Evolutionary conservation across 1,284 basidiomycete genomes (phyloP).

Genomic region (Inonotus obliquus): DNA sequence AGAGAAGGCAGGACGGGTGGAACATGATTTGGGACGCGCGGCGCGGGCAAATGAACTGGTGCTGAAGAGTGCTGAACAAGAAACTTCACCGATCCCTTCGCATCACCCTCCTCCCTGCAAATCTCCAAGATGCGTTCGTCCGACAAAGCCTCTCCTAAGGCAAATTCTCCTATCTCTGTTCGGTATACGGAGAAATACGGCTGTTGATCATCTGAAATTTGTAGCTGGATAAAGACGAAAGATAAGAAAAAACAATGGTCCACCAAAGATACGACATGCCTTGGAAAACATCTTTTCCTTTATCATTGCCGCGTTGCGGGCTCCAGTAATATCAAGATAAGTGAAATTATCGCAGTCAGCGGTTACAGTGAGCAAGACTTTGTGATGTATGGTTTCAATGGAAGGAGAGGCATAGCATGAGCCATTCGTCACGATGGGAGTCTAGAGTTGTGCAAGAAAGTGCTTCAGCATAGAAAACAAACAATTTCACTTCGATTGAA

Average conservation of each 20-base stretch:
- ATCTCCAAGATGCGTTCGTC: conserved; percentile 67
- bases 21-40: conserved; percentile 24
- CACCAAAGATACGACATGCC: conserved; percentile 38
- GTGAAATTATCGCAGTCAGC: conserved; percentile 78
- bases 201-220: conserved; percentile 82
- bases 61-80: conserved; percentile 65
- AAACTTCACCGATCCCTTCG: conserved; percentile 75
- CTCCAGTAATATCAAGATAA: conserved; percentile 73
- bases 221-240: conserved; percentile 48
- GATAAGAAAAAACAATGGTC: conserved; percentile 14
- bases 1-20: conserved; percentile 44
- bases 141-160: conserved; percentile 64
- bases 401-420: conserved; percentile 19
- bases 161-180: conserved; percentile 77
- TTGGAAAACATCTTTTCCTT: conserved; percentile 83
- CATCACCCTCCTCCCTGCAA: conserved; percentile 70
- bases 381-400: conserved; percentile 29
- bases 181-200: conserved; percentile 74
- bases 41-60: conserved; percentile 46
- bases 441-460: conserved; percentile 5
- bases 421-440: conserved; percentile 17
- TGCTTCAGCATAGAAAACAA: not conserved
- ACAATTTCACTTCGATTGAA: not conserved
- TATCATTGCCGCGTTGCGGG: conserved; percentile 67
- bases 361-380: conserved; percentile 70